Base-by-base conservation (phyloP, 208 protist species). In the Leishmania tropica region DNA sequence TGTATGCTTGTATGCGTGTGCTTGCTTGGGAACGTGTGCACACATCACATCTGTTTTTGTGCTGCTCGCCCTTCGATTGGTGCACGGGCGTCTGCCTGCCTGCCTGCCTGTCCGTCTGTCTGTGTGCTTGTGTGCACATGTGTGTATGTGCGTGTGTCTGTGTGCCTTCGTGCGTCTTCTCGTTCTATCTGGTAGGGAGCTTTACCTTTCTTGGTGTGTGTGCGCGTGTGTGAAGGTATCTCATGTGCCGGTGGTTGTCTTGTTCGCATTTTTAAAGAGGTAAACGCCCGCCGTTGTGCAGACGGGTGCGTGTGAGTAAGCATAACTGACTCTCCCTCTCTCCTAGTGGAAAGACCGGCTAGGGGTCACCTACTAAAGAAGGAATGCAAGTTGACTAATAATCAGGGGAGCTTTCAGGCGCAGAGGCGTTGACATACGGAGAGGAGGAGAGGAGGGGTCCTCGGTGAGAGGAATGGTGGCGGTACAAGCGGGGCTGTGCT, bases 161-260 rank as follows among this genome's bases (percentile, higher is more conserved):
- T 28, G 72, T 45, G 72, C n/a, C 5, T 62, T 28, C 42, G 72
- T 73, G 47, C 3, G 47, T 56, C 47, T 40, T 15, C 35, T 45
- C 48, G 15, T 48, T 24, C 2, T 8, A 54, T 54, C 51, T 54
- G 51, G 17, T 19, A 19, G 51, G 15, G 51, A 13, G 51, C 51
- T 54, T 68, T 68, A 37, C n/a, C n/a, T 35, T 65, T 35, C n/a
- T 65, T 65, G 58, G 60, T 15, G 65, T 71, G 65, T 65, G 60
- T 65, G 60, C 3, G 60, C 35, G 60, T 67, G 13, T 73, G 68
- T n/a, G 42, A 31, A 68, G 31, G 13, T 24, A 17, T 40, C 31
- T 73, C 11, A 1, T 45, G 15, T 1, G 45, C 3, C 19, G 70
- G 70, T 53, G 42, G 45, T n/a, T 53, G 21, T 74, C 70, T 28